These are phyloP conservation scores for Penicillium sp. DNA, from an alignment of 2,329 filamentous ascomycete species.

Conservation along the genomic window DNA sequence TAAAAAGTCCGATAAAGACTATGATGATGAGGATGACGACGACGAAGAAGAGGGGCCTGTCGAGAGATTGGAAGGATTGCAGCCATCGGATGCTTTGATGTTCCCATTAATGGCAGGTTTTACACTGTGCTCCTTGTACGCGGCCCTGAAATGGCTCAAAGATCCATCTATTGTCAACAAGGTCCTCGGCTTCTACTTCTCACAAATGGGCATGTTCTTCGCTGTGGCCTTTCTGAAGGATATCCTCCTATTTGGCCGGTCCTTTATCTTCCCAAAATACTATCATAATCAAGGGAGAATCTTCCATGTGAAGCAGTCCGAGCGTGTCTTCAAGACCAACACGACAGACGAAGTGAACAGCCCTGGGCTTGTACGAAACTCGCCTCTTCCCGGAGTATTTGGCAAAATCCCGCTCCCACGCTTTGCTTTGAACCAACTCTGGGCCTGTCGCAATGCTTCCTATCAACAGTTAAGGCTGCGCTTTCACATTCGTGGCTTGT, in stretches of 20 bases:
- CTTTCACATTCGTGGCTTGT: constrained; percentile 55
- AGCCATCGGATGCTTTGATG: constrained; percentile 77
- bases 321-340: constrained; percentile 29
- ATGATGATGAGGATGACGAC: constrained; percentile 34
- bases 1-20: constrained; percentile 47
- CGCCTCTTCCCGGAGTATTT: constrained; percentile 56
- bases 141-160: constrained; percentile 84
- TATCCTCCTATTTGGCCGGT: constrained; percentile 61
- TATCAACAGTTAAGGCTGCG: constrained; percentile 54
- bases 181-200: constrained; percentile 81
- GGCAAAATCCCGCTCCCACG: constrained; percentile 49
- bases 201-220: constrained; percentile 74
- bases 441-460: constrained; percentile 51
- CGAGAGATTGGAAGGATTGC: constrained; percentile 67
- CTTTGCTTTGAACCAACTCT: constrained; percentile 41
- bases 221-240: constrained; percentile 75
- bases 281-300: constrained; percentile 58
- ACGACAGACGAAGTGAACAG: constrained; percentile 17
- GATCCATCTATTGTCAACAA: constrained; percentile 80
- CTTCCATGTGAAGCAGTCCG: constrained; percentile 47
- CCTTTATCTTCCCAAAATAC: constrained; percentile 71
- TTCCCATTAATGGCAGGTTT: constrained; percentile 77
- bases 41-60: constrained; percentile 53
- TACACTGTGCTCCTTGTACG: constrained; percentile 75
- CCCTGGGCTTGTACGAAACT: constrained; percentile 23